Conservation (phyloP, 192 early-diverging fungal genomes). For the Irineochytrium annulatum region DNA sequence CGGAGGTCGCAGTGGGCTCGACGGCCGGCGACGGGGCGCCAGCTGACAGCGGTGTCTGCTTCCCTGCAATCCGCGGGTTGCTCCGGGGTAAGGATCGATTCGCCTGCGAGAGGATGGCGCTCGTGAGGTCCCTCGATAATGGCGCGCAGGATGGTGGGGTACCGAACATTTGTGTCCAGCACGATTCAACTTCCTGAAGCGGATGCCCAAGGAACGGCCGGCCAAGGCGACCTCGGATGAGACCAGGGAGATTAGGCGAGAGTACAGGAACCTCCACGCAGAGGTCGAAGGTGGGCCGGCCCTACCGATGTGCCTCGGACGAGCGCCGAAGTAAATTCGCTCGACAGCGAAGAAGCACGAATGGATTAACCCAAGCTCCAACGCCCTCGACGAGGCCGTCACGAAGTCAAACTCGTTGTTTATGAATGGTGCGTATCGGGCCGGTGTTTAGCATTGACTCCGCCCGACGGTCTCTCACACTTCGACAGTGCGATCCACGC, state of each 20-base stretch:
- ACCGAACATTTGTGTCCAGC: no score
- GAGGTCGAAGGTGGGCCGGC: conserved; percentile 3
- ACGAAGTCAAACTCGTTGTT: conserved; percentile 9
- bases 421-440: neutral
- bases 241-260: neutral
- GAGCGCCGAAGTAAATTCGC: neutral
- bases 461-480: neutral
- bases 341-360: conserved; percentile 5
- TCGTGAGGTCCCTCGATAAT: no score
- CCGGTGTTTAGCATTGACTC: neutral
- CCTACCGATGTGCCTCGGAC: neutral
- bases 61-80: no score
- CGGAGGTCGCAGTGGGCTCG: no score
- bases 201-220: no score
- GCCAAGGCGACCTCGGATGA: conserved; percentile 5
- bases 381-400: conserved; percentile 2
- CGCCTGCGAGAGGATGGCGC: no score
- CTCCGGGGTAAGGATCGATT: no score
- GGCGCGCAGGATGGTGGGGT: no score
- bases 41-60: no score
- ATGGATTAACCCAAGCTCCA: conserved; percentile 9
- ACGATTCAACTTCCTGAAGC: no score
- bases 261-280: conserved; percentile 14
- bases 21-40: no score
- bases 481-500: conserved; percentile 63